Base-by-base conservation (phyloP, 2,329 filamentous ascomycete species). In the Ilyonectria mors-panacis region DNA sequence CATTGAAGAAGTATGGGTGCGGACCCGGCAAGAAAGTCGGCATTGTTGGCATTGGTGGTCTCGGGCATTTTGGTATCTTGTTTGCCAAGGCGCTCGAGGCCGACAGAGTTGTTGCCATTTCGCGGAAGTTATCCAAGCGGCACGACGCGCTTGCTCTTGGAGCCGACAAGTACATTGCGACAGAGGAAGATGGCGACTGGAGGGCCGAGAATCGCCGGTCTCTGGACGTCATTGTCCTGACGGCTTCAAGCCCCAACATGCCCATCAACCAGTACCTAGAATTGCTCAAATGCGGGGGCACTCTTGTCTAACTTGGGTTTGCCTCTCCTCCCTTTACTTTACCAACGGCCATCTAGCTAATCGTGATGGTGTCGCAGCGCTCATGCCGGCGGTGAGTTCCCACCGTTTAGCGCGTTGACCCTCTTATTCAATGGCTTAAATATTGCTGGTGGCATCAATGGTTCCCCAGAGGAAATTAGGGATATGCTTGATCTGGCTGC, bases 171-270 rank as follows among this genome's bases (percentile, higher is more conserved):
- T 89, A 86, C 76, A 80, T 91, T 48, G 87, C 87, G 0, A 89
- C 87, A 0, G 77, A 80, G n/a, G 86, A 88, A 65, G 81, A 85
- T 59, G 67, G 69, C 3, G 81, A 83, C 70, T 91, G 88, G 88
- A 84, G 85, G 53, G 79, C 80, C 69, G 80, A 81, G 39, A 84
- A 89, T 70, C 74, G 78, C 67, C 84, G 87, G 76, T 88, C 86
- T 0, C 92, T 94, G 70, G 92, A 94, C 81, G 84, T 94, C 55
- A 92, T 94, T 75, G 79, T 94, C 80, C 92, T 90, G 82, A 91
- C 89, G 3, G 91, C 91, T 62, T 91, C 89, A 74, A 88, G 85
- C 55, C 80, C 83, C 0, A 7, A 33, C 30, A 75, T 33, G 30
- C 30, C 30, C 3, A 33, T 33, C 8, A 33, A 33, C 30, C 30